Percentiles rank a stretch among this genome's conserved stretches.
phyloP scores from a whole-genome alignment of 202 grass and related monocot species.

The Digitaria exilis region DNA sequence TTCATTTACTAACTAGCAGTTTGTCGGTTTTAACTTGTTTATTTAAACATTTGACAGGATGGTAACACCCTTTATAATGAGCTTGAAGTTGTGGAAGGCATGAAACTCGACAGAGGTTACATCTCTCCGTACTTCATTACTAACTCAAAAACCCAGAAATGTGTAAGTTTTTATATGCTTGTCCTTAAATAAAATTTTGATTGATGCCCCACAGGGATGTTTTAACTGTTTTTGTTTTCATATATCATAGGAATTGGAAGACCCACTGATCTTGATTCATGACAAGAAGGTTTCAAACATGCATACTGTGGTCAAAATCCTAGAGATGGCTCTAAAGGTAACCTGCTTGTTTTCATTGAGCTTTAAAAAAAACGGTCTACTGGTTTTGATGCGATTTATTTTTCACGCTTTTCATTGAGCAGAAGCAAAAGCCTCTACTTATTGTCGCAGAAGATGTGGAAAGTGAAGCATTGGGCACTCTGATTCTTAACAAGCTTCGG shows the following conservation, averaged over 20 bases:
- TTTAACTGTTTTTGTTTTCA: constrained; percentile 2
- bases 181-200: background rate
- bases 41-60: constrained; percentile 50
- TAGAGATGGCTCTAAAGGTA: constrained; percentile 86
- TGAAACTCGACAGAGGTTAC: constrained; percentile 97
- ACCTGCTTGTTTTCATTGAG: background rate
- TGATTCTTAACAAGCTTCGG: constrained; percentile 97
- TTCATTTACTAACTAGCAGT: background rate
- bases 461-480: constrained; percentile 85
- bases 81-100: constrained; percentile 97
- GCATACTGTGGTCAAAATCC: constrained; percentile 77
- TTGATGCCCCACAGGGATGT: background rate
- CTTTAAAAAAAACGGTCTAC: background rate
- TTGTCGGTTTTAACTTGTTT: constrained; percentile 7
- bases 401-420: constrained; percentile 8
- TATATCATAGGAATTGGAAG: constrained; percentile 74
- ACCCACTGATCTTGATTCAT: constrained; percentile 92
- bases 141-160: constrained; percentile 93
- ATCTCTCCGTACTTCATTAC: constrained; percentile 98
- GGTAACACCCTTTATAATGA: constrained; percentile 96
- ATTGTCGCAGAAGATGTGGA: constrained; percentile 97
- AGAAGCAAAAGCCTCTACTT: constrained; percentile 85
- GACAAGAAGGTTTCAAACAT: constrained; percentile 95
- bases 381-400: constrained; percentile 7
- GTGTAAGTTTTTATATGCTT: constrained; percentile 64